Percentiles rank a stretch among this genome's conserved stretches.
phyloP scores from a whole-genome alignment of 2,329 filamentous ascomycete genomes.

The Juglanconis oblonga region DNA sequence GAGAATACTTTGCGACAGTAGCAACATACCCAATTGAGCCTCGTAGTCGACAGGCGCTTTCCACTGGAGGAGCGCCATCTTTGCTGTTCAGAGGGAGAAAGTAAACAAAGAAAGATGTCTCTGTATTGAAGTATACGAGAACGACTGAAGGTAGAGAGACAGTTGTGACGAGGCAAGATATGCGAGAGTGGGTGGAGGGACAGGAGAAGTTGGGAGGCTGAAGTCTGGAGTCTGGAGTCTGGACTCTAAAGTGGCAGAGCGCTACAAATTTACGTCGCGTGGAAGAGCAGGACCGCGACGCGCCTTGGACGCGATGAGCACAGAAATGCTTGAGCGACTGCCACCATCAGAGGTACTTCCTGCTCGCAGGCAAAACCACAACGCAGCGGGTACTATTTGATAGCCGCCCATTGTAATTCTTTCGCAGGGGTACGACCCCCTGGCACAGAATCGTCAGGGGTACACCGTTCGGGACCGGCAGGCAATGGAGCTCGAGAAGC shows the following conservation, averaged over 20 bases:
- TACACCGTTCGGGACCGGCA: background rate
- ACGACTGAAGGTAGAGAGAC: background rate
- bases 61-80: conserved; percentile 83
- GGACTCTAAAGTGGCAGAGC: background rate
- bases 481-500: background rate
- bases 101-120: background rate
- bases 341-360: background rate
- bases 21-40: conserved; percentile 70
- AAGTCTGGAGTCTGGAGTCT: background rate
- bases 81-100: conserved; percentile 18
- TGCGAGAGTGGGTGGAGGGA: background rate
- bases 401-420: background rate
- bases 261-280: conserved; percentile 9
- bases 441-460: background rate
- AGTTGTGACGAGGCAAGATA: background rate
- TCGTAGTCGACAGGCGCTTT: conserved; percentile 81
- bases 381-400: background rate
- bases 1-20: conserved; percentile 2
- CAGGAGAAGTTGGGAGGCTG: background rate
- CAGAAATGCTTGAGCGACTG: background rate
- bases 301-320: background rate
- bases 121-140: background rate
- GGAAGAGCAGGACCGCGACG: background rate
- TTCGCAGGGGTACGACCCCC: background rate
- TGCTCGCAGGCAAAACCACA: background rate